Base-by-base conservation (phyloP, 108 stramenopile genomes). In the Cyclotella baltica region DNA sequence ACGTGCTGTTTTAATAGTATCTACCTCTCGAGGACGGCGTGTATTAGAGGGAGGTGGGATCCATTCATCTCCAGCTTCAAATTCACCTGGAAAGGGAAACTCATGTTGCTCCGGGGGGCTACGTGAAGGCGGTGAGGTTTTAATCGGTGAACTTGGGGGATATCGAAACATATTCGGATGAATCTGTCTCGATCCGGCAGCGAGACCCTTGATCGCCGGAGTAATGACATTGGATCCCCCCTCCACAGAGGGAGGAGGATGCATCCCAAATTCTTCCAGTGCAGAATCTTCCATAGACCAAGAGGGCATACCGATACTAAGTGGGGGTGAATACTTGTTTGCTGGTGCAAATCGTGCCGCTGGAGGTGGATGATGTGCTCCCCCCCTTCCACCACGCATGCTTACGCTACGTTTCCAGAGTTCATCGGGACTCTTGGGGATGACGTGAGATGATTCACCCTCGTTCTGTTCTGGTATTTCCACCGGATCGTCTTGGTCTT, bases 101-200 rank as follows among this genome's bases (percentile, higher is more conserved):
- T 29, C 53, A 25, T 53, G 27, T 1, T 15, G 51, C 27, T 33
- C 5, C 28, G 22, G 67, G 19, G 11, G 28, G 23, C 20, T 52
- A 20, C 34, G 10, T 50, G 31, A 20, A 5, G 53, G 51, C 3
- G 47, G 20, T 19, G 31, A 35, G 34, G 67, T 35, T 31, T 48
- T 53, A 25, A 70, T 70, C 1, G 70, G 70, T 35, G 70, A 70
- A 28, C 46, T 50, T 6, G 70, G 70, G 1, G 70, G 70, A 35
- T 70, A 70, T 4, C 48, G 28, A 30, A 55, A 70, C 34, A 57
- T 47, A 4, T 16, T 70, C 19, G 53, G 48, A 62, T 52, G 50
- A 4, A 52, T 46, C 30, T 50, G 48, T 8, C 15, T 16, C 9
- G 11, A 3, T 30, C 18, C 8, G 4, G 29, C 38, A 15, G 27